Evolutionary conservation across 2,329 filamentous ascomycete genomes (phyloP).

Genomic region (Rhynchosporium secalis): DNA sequence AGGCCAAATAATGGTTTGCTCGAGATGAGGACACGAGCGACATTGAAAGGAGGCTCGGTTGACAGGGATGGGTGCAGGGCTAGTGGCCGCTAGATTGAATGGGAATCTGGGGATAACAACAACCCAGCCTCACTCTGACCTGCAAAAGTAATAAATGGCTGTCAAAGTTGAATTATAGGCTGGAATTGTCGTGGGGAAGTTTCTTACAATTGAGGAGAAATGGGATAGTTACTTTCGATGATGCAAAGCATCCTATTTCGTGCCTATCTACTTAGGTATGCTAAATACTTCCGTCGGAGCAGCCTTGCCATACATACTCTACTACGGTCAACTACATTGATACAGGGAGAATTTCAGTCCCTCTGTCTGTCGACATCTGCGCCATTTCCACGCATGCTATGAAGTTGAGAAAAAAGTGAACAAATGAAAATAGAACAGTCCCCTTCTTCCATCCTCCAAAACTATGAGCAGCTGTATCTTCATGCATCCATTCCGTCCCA

Average conservation of each 20-base stretch:
- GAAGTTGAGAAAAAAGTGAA: conserved; percentile 32
- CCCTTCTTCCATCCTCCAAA: conserved; percentile 12
- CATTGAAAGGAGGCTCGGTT: conserved; percentile 29
- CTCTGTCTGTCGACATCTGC: conserved; percentile 22
- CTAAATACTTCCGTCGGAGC: background rate
- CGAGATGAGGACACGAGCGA: conserved; percentile 36
- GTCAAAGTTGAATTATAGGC: no score
- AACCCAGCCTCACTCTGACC: background rate
- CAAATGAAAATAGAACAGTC: conserved; percentile 34
- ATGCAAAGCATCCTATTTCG: conserved; percentile 26
- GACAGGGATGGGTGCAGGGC: conserved; percentile 20
- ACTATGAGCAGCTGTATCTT: conserved; percentile 10
- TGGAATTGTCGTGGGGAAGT: no score
- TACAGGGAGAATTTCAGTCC: conserved; percentile 25
- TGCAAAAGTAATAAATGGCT: background rate
- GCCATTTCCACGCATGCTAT: conserved; percentile 30
- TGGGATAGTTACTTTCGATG: background rate
- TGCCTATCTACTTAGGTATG: conserved; percentile 8
- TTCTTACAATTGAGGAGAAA: background rate
- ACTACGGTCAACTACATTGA: conserved; percentile 27
- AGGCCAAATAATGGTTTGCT: conserved; percentile 8
- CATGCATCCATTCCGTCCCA: background rate
- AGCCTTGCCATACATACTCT: conserved; percentile 23
- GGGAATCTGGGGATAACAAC: conserved; percentile 2
- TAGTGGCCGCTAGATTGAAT: conserved; percentile 15